Conservation (phyloP, 805 yeast species). For the Wickerhamomyces ciferrii region DNA sequence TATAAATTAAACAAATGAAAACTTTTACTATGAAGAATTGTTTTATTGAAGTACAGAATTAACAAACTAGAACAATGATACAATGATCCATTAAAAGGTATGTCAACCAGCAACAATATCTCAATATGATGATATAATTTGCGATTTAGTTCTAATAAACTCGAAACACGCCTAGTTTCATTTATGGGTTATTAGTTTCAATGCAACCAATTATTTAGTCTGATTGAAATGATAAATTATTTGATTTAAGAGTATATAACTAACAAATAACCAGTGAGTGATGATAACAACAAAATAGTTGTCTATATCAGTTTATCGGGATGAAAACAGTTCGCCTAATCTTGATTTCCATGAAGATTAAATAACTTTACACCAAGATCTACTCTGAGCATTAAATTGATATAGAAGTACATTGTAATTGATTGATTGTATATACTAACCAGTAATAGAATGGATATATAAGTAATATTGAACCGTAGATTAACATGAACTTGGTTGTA, state of each 20-base stretch:
- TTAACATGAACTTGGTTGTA: too few relatives aligned
- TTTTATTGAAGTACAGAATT: too few relatives aligned
- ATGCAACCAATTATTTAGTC: constrained; percentile 29
- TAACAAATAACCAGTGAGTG: too few relatives aligned
- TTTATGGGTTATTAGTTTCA: constrained; percentile 25
- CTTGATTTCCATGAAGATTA: constrained; percentile 28
- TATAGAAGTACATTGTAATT: background rate
- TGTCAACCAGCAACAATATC: background rate
- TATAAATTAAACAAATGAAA: too few relatives aligned
- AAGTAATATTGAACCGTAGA: too few relatives aligned
- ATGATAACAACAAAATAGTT: too few relatives aligned
- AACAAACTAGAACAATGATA: too few relatives aligned
- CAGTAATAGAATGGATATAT: too few relatives aligned
- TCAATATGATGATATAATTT: constrained; percentile 45
- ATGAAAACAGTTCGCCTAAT: constrained; percentile 32
- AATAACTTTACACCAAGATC: constrained; percentile 36
- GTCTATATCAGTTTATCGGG: constrained; percentile 18
- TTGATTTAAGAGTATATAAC: too few relatives aligned
- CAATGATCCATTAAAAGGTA: too few relatives aligned
- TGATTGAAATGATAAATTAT: constrained; percentile 1
- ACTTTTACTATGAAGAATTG: too few relatives aligned
- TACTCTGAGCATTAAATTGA: constrained; percentile 27
- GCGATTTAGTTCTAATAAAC: constrained; percentile 40
- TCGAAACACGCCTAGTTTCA: constrained; percentile 46
- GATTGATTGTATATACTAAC: background rate